Conservation (phyloP, 495 filamentous ascomycete species). For the Penicillium antarcticum region DNA sequence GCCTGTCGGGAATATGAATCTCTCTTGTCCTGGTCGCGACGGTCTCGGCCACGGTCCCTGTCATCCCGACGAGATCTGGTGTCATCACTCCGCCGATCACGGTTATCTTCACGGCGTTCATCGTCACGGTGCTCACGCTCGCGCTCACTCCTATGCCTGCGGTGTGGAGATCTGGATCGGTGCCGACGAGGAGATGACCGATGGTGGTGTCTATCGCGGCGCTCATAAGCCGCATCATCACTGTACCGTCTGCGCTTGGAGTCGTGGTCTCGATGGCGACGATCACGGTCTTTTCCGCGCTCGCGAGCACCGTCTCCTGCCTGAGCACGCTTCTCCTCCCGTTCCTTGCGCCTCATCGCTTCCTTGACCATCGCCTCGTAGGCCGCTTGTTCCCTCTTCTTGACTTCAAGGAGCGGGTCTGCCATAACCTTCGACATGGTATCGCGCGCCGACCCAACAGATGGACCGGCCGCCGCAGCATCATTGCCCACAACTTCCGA, state of each 20-base stretch:
- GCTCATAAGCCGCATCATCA: constrained; percentile 26
- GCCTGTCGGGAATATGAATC: constrained; percentile 23
- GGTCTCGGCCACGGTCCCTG: constrained; percentile 18
- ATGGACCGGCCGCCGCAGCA: constrained; percentile 55
- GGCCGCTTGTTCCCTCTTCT: constrained; percentile 85
- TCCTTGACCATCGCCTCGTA: constrained; percentile 89
- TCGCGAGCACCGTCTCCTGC: constrained; percentile 25
- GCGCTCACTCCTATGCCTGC: constrained; percentile 29
- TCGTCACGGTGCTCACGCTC: constrained; percentile 15
- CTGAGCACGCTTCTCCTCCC: constrained; percentile 56
- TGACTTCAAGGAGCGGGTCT: constrained; percentile 88
- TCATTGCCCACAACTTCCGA: constrained; percentile 62
- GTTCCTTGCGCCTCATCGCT: constrained; percentile 63
- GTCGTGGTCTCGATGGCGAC: constrained; percentile 20
- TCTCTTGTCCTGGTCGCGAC: constrained; percentile 14
- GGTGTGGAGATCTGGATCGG: constrained; percentile 37
- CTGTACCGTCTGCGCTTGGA: constrained; percentile 27
- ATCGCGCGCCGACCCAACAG: constrained; percentile 64
- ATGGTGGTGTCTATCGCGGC: constrained; percentile 23
- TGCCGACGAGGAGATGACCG: constrained; percentile 26
- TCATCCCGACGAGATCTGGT: constrained; percentile 20
- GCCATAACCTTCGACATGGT: constrained; percentile 79
- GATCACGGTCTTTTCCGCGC: constrained; percentile 15
- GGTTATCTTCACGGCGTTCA: constrained; percentile 4
- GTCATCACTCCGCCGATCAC: constrained; percentile 18